A percentile compares a stretch with the other conserved stretches of the same genome.
Conservation (phyloP, 75 land plant genomes). For the Ceratopteris richardii region DNA sequence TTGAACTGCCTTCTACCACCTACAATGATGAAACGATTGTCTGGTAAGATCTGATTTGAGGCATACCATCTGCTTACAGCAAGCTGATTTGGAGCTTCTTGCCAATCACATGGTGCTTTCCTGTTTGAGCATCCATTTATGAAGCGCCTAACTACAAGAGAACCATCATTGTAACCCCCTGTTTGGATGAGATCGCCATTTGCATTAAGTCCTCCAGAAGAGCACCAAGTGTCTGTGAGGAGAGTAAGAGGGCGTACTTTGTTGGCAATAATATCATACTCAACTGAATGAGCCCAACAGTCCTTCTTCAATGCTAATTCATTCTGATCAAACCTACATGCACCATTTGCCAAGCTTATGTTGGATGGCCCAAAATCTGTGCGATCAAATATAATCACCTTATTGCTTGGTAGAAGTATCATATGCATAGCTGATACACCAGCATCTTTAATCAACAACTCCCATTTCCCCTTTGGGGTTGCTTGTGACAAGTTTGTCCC, state of each 20-base stretch:
- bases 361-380: conserved; percentile 42
- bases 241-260: conserved; percentile 22
- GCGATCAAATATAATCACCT: conserved; percentile 53
- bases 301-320: conserved; percentile 10
- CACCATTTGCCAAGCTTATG: not conserved
- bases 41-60: conserved; percentile 11
- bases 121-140: not conserved
- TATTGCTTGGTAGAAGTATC: conserved; percentile 42
- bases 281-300: conserved; percentile 53
- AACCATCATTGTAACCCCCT: conserved; percentile 23
- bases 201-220: conserved; percentile 24
- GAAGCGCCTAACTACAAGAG: not conserved
- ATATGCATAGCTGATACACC: conserved; percentile 80
- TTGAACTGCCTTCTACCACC: conserved; percentile 12
- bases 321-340: conserved; percentile 14
- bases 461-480: conserved; percentile 28
- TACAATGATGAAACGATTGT: conserved; percentile 4
- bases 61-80: conserved; percentile 9
- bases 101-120: not conserved
- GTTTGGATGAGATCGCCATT: conserved; percentile 34
- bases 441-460: conserved; percentile 33
- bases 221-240: conserved; percentile 31
- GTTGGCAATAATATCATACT: conserved; percentile 18
- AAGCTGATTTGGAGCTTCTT: not conserved
- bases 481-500: not conserved